phyloP scores from a whole-genome alignment of 495 filamentous ascomycete genomes.

The Bacidia rubella region DNA sequence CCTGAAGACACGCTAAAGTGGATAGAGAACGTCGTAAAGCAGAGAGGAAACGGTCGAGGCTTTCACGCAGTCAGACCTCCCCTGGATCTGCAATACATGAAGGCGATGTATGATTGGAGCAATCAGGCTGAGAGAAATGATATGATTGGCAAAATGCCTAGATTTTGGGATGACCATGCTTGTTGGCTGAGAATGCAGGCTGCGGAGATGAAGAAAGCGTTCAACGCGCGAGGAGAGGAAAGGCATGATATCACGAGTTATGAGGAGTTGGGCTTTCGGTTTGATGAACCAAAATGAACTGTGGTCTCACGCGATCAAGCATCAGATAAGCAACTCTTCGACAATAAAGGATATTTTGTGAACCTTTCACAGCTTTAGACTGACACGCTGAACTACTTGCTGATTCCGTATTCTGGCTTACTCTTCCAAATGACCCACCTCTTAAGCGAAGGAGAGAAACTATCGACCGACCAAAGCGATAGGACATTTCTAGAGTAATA shows the following conservation, averaged over 20 bases:
- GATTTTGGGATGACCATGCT: neutral
- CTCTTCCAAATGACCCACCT: no score
- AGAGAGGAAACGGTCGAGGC: neutral
- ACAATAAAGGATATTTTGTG: no score
- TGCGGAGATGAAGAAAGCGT: slow-evolving; percentile 4
- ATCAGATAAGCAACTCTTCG: no score
- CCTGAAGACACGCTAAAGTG: slow-evolving; percentile 48
- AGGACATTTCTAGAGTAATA: no score
- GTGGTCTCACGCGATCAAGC: no score
- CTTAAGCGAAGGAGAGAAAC: no score
- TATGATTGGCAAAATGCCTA: neutral
- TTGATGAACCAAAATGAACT: no score
- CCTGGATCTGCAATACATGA: slow-evolving; percentile 4
- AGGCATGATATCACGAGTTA: neutral
- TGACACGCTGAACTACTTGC: no score
- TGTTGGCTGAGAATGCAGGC: slow-evolving; percentile 2
- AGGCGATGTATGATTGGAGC: slow-evolving; percentile 5
- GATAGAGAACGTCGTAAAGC: slow-evolving; percentile 13
- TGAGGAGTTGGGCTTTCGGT: slow-evolving; percentile 2
- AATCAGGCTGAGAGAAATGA: neutral
- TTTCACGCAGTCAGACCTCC: neutral
- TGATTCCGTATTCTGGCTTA: no score
- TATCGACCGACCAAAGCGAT: no score
- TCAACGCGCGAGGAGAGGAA: neutral
- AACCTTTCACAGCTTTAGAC: no score